phyloP scores from a whole-genome alignment of 306 rosid species.

The Casuarina glauca region DNA sequence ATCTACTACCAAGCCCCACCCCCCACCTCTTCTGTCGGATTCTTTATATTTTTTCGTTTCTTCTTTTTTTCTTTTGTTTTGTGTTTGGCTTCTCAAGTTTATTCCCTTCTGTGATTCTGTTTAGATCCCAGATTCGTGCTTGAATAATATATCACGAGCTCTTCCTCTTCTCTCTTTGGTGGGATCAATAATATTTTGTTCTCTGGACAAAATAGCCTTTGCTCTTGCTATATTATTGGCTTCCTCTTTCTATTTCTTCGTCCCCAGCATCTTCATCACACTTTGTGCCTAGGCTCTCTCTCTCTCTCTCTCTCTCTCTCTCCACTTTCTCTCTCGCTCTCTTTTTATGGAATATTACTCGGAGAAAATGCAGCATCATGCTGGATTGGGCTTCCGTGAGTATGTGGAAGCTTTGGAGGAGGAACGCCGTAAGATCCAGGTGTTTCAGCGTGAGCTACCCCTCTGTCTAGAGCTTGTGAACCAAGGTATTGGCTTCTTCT shows the following conservation, averaged over 20 bases:
- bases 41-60: slow-evolving; percentile 4
- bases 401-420: slow-evolving; percentile 62
- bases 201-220: slow-evolving; percentile 23
- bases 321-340: not conserved
- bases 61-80: slow-evolving; percentile 1
- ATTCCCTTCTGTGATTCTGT: slow-evolving; percentile 70
- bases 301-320: not conserved
- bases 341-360: slow-evolving; percentile 29
- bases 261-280: slow-evolving; percentile 19
- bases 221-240: slow-evolving; percentile 2
- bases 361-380: slow-evolving; percentile 49
- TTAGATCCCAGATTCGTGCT: slow-evolving; percentile 61
- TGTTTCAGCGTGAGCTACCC: slow-evolving; percentile 78
- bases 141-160: slow-evolving; percentile 14
- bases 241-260: slow-evolving; percentile 27
- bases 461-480: slow-evolving; percentile 77
- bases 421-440: slow-evolving; percentile 67
- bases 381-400: slow-evolving; percentile 47
- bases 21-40: not conserved
- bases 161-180: slow-evolving; percentile 26
- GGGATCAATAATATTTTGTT: slow-evolving; percentile 40
- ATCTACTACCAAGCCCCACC: slow-evolving; percentile 3
- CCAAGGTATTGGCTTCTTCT: slow-evolving; percentile 48
- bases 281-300: not conserved
- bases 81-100: slow-evolving; percentile 42